Evolutionary conservation across 371 early-diverging fungal species (phyloP), one percentile per base, ranked within the genome.

Genomic region (Mortierella sp.): DNA sequence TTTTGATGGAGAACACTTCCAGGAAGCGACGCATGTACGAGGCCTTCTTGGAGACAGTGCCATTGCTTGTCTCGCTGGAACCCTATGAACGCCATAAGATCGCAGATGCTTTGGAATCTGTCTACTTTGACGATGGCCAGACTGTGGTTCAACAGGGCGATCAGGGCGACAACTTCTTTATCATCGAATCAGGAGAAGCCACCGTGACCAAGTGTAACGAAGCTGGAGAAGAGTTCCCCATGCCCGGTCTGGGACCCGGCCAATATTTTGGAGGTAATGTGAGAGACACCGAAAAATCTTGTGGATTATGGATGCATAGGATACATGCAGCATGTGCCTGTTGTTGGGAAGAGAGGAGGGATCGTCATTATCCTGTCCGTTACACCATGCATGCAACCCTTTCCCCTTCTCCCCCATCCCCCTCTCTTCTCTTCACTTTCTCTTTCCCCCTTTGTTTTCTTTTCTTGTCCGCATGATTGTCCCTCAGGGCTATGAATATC

Each of bases 11-110:
- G 69, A 91, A 94, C 80, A 96, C 96, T 9, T 91, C 90, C 31
- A 86, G 92, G 53, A 96, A 96, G 81, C 85, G 98, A 49, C 86
- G 94, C 37, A 90, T 96, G 90, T 97, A 97, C 81, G 98, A 97
- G 81, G 81, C 82, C 29, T 97, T 97, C 80, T 83, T 97, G 58
- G 93, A 93, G 71, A 94, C 94, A 48, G 93, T 97, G 27, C 90
- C 90, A 13, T 79, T 96, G 59, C 88, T 97, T 46, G 82, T 84
- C 31, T 91, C 92, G 27, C 86, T 97, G 31, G 93, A 96, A 79
- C 87, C 92, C 7, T 95, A 95, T 79, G 96, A 97, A 77, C 87
- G 94, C 47, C 95, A 95, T 81, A 96, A 96, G 80, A 95, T 97
- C 72, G 94, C 96, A 45, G 98, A 97, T 81, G 94, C 95, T 5